These are phyloP conservation scores for Diaporthe nobilis DNA, from an alignment of 2,329 filamentous ascomycete species.

Conservation along the genomic window DNA sequence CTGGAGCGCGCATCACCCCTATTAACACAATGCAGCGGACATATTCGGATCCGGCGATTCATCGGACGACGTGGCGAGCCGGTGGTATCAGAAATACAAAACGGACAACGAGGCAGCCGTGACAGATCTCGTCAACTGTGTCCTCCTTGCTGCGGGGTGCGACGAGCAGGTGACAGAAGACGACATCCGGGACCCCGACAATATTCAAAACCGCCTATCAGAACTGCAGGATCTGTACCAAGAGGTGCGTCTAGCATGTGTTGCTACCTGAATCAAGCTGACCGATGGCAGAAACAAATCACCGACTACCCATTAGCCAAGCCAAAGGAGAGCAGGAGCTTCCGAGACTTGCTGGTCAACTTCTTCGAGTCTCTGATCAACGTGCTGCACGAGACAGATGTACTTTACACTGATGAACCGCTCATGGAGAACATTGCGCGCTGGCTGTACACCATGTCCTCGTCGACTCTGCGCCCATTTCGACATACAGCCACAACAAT, in stretches of 20 bases:
- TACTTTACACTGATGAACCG: constrained; percentile 82
- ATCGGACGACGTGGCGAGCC: constrained; percentile 69
- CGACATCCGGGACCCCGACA: constrained; percentile 92
- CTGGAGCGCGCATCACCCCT: constrained; percentile 33
- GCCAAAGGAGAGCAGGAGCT: constrained; percentile 80
- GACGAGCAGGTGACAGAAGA: constrained; percentile 82
- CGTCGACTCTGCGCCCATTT: constrained; percentile 88
- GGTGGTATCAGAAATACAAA: constrained; percentile 73
- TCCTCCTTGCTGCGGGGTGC: constrained; percentile 82
- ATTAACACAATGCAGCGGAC: constrained; percentile 63
- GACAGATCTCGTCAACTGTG: constrained; percentile 76
- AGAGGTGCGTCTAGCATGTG: constrained; percentile 67
- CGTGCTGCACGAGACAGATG: constrained; percentile 84
- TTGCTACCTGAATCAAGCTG: constrained; percentile 37
- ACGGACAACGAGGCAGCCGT: constrained; percentile 68
- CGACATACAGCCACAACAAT: constrained; percentile 93
- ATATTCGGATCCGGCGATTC: constrained; percentile 73
- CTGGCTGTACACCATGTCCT: constrained; percentile 94
- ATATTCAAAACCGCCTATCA: constrained; percentile 80
- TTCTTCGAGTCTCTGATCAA: constrained; percentile 86
- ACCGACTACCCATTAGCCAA: constrained; percentile 93
- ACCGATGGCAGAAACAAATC: constrained; percentile 72
- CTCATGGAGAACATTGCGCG: constrained; percentile 90
- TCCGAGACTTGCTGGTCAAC: constrained; percentile 81
- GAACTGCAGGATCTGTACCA: constrained; percentile 93